Percentiles rank a stretch among this genome's conserved stretches.
phyloP scores from a whole-genome alignment of 2,329 filamentous ascomycete genomes.

The Orbilia quercus region DNA sequence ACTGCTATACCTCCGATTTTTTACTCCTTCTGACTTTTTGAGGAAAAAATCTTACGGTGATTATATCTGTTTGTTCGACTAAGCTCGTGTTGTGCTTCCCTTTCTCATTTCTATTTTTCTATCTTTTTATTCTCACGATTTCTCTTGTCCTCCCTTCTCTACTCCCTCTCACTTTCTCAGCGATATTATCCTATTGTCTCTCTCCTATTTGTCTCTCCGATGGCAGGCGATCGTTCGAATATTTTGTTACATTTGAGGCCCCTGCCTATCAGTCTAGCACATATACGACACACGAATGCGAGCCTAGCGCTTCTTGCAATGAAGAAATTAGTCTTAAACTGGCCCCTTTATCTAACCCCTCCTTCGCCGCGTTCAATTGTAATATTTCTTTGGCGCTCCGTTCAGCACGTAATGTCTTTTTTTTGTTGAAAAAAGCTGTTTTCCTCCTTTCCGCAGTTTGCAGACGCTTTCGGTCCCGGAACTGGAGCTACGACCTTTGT shows the following conservation, averaged over 20 bases:
- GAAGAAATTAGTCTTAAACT: not conserved
- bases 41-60: not conserved
- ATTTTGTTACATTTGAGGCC: not conserved
- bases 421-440: not conserved
- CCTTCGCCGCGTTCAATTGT: not conserved
- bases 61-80: not conserved
- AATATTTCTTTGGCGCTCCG: slow-evolving; percentile 1
- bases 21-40: not conserved
- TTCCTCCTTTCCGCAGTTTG: too few species aligned
- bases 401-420: not conserved
- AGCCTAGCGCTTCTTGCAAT: slow-evolving; percentile 1
- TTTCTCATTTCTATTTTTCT: not conserved
- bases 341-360: not conserved
- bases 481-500: too few species aligned
- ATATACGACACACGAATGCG: slow-evolving; percentile 3
- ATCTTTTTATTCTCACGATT: not conserved
- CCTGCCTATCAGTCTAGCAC: not conserved
- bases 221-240: not conserved
- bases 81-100: not conserved
- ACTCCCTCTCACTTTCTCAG: not conserved
- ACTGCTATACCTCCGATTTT: not conserved
- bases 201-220: not conserved
- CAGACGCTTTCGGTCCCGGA: too few species aligned
- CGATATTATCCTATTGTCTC: not conserved
- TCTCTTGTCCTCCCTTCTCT: not conserved